Conservation (phyloP, 2,329 filamentous ascomycete species). For the Colletotrichum sublineola region DNA sequence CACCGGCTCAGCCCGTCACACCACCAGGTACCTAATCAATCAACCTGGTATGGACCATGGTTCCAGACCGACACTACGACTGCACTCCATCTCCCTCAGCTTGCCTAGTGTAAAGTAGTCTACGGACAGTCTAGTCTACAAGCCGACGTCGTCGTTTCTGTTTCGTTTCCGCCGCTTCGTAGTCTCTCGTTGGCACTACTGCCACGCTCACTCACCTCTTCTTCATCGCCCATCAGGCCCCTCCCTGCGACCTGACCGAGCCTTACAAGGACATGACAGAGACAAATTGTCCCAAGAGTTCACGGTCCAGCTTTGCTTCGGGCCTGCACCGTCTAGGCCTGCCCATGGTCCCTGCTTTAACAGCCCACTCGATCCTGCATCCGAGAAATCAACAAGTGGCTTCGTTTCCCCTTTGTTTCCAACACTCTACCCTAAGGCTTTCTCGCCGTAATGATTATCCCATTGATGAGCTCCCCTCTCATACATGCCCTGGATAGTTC, state of each 20-base stretch:
- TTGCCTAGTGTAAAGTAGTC: background rate
- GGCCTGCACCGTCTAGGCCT: conserved; percentile 30
- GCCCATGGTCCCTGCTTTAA: conserved; percentile 29
- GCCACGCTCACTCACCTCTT: conserved; percentile 12
- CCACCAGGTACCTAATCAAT: conserved; percentile 12
- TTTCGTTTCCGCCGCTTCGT: conserved; percentile 34
- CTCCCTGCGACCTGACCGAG: conserved; percentile 36
- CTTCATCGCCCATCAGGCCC: conserved; percentile 11
- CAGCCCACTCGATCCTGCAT: conserved; percentile 23
- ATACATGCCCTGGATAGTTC: background rate
- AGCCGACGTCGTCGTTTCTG: conserved; percentile 27
- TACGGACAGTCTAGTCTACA: background rate
- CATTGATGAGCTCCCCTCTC: background rate
- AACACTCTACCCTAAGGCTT: conserved; percentile 8
- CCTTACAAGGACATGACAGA: conserved; percentile 37
- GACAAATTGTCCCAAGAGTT: conserved; percentile 37
- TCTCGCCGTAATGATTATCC: background rate
- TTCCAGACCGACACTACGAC: conserved; percentile 6
- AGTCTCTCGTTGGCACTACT: conserved; percentile 12
- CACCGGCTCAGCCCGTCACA: conserved; percentile 30
- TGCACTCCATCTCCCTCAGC: conserved; percentile 4
- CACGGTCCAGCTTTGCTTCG: conserved; percentile 12
- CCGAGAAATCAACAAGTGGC: conserved; percentile 6
- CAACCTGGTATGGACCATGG: conserved; percentile 25
- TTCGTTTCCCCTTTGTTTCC: conserved; percentile 18